Percentiles rank a stretch among this genome's conserved stretches.
These are phyloP conservation scores for Gymnopilus dilepis DNA, from an alignment of 768 basidiomycete genomes.

Conservation along the genomic window DNA sequence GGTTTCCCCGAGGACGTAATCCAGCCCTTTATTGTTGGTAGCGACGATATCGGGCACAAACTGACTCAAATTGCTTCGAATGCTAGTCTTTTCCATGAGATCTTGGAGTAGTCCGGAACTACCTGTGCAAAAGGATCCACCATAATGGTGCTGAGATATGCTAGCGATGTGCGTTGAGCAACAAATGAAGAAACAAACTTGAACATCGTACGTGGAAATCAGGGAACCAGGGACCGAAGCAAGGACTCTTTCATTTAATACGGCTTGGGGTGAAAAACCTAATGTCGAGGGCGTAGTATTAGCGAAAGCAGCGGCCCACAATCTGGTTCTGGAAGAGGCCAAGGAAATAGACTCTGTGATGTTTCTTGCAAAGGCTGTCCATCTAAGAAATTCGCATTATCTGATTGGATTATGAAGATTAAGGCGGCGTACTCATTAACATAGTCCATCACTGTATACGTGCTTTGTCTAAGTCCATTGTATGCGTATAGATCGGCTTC, in stretches of 20 bases:
- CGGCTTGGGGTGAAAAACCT: slow-evolving; percentile 66
- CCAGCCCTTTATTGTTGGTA: slow-evolving; percentile 47
- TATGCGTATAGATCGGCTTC: slow-evolving; percentile 60
- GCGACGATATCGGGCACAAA: slow-evolving; percentile 61
- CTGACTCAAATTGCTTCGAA: slow-evolving; percentile 57
- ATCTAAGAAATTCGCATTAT: slow-evolving; percentile 39
- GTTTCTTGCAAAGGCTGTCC: slow-evolving; percentile 58
- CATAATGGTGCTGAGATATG: slow-evolving; percentile 61
- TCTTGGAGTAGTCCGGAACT: slow-evolving; percentile 58
- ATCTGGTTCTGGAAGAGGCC: slow-evolving; percentile 43
- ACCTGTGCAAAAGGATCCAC: slow-evolving; percentile 68
- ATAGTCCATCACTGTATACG: slow-evolving; percentile 48
- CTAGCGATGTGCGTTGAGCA: slow-evolving; percentile 31
- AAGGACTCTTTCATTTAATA: slow-evolving; percentile 58
- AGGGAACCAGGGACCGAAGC: slow-evolving; percentile 49
- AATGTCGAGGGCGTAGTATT: slow-evolving; percentile 48
- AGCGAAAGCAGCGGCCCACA: slow-evolving; percentile 58
- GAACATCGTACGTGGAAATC: slow-evolving; percentile 53
- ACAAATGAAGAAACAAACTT: not conserved
- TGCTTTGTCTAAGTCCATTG: slow-evolving; percentile 45
- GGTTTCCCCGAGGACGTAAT: slow-evolving; percentile 68
- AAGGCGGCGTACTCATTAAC: slow-evolving; percentile 48
- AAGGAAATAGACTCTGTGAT: slow-evolving; percentile 48
- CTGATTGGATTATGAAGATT: not conserved
- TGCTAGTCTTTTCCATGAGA: slow-evolving; percentile 65